phyloP scores from a whole-genome alignment of 805 yeast species.

The Danielozyma ontarioensis region DNA sequence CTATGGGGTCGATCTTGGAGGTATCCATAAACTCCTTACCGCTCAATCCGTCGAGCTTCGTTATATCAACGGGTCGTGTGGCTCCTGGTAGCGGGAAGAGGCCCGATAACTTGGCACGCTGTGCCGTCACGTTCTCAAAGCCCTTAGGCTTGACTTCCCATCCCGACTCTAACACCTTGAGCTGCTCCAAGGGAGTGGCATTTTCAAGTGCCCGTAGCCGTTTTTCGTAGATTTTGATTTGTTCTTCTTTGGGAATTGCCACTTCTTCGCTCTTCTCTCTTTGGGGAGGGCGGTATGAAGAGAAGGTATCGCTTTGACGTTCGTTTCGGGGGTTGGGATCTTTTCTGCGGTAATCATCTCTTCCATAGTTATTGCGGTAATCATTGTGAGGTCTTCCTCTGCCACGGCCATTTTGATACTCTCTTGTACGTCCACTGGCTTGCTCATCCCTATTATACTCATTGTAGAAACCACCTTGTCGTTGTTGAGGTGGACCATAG shows the following conservation, averaged over 20 bases:
- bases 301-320: too few relatives aligned
- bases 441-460: background rate
- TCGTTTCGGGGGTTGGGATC: too few relatives aligned
- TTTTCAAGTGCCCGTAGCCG: slow-evolving; percentile 28
- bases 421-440: too few relatives aligned
- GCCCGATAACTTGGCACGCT: slow-evolving; percentile 74
- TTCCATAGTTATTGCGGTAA: background rate
- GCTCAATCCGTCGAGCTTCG: slow-evolving; percentile 33
- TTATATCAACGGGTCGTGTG: slow-evolving; percentile 41
- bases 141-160: slow-evolving; percentile 77
- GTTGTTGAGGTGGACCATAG: background rate
- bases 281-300: background rate
- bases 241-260: slow-evolving; percentile 14
- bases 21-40: slow-evolving; percentile 8
- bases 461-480: background rate
- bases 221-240: slow-evolving; percentile 16
- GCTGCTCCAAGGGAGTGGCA: slow-evolving; percentile 44
- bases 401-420: background rate
- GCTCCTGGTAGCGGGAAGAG: slow-evolving; percentile 72
- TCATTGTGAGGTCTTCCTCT: background rate
- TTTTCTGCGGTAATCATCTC: background rate
- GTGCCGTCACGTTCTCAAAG: slow-evolving; percentile 68
- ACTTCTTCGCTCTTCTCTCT: slow-evolving; percentile 4
- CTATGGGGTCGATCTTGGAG: slow-evolving; percentile 34
- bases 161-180: slow-evolving; percentile 45